phyloP scores from a whole-genome alignment of 495 filamentous ascomycete species.

The Aspergillus sclerotiicarbonarius region DNA sequence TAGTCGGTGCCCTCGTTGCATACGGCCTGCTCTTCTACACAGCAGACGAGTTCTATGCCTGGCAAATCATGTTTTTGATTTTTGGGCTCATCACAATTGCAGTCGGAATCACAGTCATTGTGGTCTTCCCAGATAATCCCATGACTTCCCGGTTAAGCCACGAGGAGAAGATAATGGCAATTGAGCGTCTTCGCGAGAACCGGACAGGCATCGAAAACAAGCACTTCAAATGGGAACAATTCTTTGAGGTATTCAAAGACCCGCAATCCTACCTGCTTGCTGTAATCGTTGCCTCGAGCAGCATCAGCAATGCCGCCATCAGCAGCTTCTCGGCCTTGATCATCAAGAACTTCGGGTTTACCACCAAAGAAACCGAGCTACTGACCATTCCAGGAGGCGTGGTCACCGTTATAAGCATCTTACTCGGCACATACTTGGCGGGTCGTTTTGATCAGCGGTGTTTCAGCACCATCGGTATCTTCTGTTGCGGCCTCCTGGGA shows the following conservation, averaged over 20 bases:
- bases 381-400: conserved; percentile 64
- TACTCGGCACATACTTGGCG: conserved; percentile 44
- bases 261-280: conserved; percentile 34
- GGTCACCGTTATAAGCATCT: conserved; percentile 54
- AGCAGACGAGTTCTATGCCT: conserved; percentile 28
- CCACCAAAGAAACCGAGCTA: conserved; percentile 52
- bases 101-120: conserved; percentile 30
- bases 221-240: conserved; percentile 51
- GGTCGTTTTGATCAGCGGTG: conserved; percentile 48
- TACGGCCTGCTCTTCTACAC: conserved; percentile 36
- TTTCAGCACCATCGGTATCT: conserved; percentile 39
- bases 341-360: conserved; percentile 58
- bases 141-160: conserved; percentile 44
- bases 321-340: conserved; percentile 40
- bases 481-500: conserved; percentile 48
- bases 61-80: conserved; percentile 43
- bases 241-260: conserved; percentile 32
- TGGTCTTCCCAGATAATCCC: conserved; percentile 51
- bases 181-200: conserved; percentile 55
- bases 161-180: conserved; percentile 47
- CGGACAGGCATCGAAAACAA: conserved; percentile 22
- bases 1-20: conserved; percentile 58
- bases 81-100: conserved; percentile 38
- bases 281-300: conserved; percentile 41
- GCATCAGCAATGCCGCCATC: conserved; percentile 46